These are phyloP conservation scores for Aspergillus carlsbadensis DNA, from an alignment of 495 filamentous ascomycete genomes.

Conservation along the genomic window DNA sequence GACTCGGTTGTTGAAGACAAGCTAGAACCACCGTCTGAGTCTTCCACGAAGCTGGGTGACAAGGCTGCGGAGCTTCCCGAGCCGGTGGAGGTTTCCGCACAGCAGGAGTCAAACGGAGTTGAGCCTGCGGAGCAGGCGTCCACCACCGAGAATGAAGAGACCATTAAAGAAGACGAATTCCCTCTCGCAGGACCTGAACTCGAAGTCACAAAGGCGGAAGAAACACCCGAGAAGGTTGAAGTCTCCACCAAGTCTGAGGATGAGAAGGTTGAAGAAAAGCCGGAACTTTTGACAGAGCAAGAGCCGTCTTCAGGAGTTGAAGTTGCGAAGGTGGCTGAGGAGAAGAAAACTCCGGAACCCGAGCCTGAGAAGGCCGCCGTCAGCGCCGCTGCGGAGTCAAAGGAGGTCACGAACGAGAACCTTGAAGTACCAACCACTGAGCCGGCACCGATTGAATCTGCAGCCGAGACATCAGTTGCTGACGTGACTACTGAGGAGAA, in stretches of 20 bases:
- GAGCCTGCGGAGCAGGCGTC: conserved; percentile 10
- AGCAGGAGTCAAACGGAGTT: conserved; percentile 12
- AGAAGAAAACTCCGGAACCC: not conserved
- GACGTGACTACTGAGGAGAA: conserved; percentile 15
- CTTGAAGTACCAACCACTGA: conserved; percentile 11
- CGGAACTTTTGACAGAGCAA: not conserved
- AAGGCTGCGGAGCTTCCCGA: conserved; percentile 6
- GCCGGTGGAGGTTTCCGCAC: not conserved
- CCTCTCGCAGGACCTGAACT: not conserved
- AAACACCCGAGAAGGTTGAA: conserved; percentile 8
- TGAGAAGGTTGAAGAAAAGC: not conserved
- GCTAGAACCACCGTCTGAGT: conserved; percentile 10
- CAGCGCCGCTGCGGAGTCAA: conserved; percentile 2
- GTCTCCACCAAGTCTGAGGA: not conserved
- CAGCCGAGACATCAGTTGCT: conserved; percentile 6
- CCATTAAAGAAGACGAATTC: not conserved
- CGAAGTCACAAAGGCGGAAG: not conserved
- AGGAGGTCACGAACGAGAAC: conserved; percentile 13
- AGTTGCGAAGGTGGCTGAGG: not conserved
- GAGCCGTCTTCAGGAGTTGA: not conserved
- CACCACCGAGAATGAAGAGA: not conserved
- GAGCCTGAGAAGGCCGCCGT: conserved; percentile 16
- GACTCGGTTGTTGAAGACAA: conserved; percentile 14
- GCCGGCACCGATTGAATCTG: not conserved
- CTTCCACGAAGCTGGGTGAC: not conserved